Conservation (phyloP, 202 grass and related monocot species). For the Tripidium arundinaceum region DNA sequence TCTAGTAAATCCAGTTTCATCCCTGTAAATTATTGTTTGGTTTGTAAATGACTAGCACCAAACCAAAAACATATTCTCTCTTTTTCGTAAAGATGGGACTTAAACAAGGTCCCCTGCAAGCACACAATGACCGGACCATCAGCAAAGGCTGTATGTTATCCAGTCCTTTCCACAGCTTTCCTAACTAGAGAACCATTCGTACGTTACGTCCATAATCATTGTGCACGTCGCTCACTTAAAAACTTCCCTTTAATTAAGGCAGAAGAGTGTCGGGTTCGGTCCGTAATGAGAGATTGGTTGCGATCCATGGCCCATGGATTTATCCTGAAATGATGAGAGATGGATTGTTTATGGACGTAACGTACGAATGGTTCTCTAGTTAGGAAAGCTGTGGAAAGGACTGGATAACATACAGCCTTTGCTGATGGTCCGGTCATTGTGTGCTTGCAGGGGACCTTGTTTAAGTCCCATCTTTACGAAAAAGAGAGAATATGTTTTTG, state of each 20-base stretch:
- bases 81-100: constrained; percentile 42
- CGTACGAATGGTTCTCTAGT: constrained; percentile 36
- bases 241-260: neutral
- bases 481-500: constrained; percentile 37
- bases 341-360: constrained; percentile 25
- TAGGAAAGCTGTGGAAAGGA: constrained; percentile 27
- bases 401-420: constrained; percentile 18
- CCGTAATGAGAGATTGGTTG: constrained; percentile 20
- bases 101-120: constrained; percentile 31
- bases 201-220: no score
- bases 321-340: constrained; percentile 19
- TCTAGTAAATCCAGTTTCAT: constrained; percentile 11
- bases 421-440: constrained; percentile 34
- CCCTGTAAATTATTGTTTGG: neutral
- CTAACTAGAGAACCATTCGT: constrained; percentile 29
- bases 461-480: constrained; percentile 39
- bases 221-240: constrained; percentile 9
- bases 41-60: constrained; percentile 30
- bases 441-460: constrained; percentile 28
- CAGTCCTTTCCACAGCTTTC: constrained; percentile 29
- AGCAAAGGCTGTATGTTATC: constrained; percentile 22
- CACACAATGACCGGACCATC: constrained; percentile 34
- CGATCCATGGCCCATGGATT: constrained; percentile 8
- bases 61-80: constrained; percentile 37
- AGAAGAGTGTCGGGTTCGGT: neutral